Evolutionary conservation across 225 moss, liverwort and hornwort genomes (phyloP).

Genomic region (Asterella californica): DNA sequence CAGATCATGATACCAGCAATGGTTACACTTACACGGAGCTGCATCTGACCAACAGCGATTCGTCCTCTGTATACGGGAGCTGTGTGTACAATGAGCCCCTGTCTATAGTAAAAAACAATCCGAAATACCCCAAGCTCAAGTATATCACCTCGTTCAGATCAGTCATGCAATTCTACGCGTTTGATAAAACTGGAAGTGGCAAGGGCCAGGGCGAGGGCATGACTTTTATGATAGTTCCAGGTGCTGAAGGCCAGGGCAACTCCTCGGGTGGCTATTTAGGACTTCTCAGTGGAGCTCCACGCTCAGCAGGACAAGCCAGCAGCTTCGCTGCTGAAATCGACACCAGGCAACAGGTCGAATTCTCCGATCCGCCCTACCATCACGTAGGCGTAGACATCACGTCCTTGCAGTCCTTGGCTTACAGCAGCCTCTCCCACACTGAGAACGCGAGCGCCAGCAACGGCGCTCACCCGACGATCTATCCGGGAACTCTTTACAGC

Average conservation of each 20-base stretch:
- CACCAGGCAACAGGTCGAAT: constrained; percentile 8
- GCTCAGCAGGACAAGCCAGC: not conserved
- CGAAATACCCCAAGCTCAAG: constrained; percentile 19
- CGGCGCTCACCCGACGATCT: not conserved
- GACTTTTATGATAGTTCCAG: constrained; percentile 35
- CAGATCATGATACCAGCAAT: not conserved
- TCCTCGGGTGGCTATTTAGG: constrained; percentile 17
- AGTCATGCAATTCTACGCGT: constrained; percentile 15
- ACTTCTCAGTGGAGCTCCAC: constrained; percentile 17
- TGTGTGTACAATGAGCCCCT: constrained; percentile 18
- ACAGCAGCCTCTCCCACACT: constrained; percentile 5
- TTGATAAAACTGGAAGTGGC: not conserved
- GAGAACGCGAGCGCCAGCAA: not conserved
- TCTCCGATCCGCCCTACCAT: constrained; percentile 20
- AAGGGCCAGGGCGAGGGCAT: constrained; percentile 32
- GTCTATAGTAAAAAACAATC: constrained; percentile 12
- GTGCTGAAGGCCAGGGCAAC: not conserved
- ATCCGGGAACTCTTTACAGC: not conserved
- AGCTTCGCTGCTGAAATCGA: constrained; percentile 45
- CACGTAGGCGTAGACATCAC: constrained; percentile 19
- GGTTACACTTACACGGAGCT: constrained; percentile 11
- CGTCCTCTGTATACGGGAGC: not conserved
- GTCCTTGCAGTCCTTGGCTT: constrained; percentile 10
- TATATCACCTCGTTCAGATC: constrained; percentile 21
- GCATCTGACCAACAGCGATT: constrained; percentile 10